phyloP scores from a whole-genome alignment of 352 stramenopile species.

The Globisporangium takayamanum region DNA sequence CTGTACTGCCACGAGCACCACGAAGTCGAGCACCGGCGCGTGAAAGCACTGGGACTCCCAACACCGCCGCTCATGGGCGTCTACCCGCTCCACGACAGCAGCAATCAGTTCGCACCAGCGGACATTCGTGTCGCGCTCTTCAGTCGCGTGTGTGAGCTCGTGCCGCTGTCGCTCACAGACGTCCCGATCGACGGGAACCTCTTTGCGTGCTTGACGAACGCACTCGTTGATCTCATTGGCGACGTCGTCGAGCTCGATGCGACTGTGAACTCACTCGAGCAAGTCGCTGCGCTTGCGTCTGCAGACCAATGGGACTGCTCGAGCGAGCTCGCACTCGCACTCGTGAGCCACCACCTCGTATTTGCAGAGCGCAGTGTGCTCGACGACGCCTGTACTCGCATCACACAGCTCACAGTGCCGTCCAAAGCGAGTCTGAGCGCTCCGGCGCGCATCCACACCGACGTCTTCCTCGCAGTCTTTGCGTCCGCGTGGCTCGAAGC shows the following conservation, averaged over 20 bases:
- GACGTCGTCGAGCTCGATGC: conserved; percentile 59
- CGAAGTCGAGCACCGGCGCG: conserved; percentile 18
- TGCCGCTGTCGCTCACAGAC: conserved; percentile 28
- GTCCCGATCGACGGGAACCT: conserved; percentile 23
- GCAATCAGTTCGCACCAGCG: conserved; percentile 10
- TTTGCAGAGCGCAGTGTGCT: conserved; percentile 20
- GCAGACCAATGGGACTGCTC: conserved; percentile 30
- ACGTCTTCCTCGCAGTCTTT: conserved; percentile 49
- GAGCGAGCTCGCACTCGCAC: conserved; percentile 20
- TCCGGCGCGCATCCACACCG: conserved; percentile 19
- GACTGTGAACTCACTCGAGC: conserved; percentile 21
- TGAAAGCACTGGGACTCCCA: conserved; percentile 8
- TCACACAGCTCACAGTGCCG: neutral
- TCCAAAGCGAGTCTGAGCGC: neutral
- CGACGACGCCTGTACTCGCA: conserved; percentile 3
- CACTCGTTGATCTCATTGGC: conserved; percentile 49
- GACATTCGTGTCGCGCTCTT: conserved; percentile 53
- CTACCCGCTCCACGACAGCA: conserved; percentile 5
- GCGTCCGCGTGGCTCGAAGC: conserved; percentile 34
- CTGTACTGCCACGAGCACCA: conserved; percentile 48
- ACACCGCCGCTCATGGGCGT: conserved; percentile 4
- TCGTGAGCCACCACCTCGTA: conserved; percentile 36
- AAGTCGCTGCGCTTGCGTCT: conserved; percentile 19
- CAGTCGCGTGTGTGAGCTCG: conserved; percentile 44
- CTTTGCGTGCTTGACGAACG: conserved; percentile 31